phyloP scores from a whole-genome alignment of 257 asterid species.

The Voacanga thouarsii region DNA sequence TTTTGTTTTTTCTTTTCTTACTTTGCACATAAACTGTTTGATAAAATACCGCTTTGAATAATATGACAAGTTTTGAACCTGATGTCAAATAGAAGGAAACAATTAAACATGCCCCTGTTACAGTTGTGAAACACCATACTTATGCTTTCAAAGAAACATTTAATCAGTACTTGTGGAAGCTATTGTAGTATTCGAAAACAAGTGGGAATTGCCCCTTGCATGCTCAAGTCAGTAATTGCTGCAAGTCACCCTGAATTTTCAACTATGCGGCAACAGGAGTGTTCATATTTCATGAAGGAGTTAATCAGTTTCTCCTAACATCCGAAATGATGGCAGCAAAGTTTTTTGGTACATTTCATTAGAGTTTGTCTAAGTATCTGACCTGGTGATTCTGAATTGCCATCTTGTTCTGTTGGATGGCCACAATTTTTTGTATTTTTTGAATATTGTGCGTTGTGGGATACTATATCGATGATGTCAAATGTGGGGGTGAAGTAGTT shows the following conservation, averaged over 20 bases:
- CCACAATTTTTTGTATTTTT: neutral
- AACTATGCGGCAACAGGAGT: constrained; percentile 95
- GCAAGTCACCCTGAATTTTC: constrained; percentile 99
- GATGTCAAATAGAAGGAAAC: no score
- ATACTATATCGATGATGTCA: neutral
- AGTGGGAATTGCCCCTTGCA: constrained; percentile 94
- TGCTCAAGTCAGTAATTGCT: constrained; percentile 97
- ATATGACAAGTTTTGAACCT: no score
- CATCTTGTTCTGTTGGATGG: neutral
- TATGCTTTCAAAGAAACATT: no score
- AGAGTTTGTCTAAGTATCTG: neutral
- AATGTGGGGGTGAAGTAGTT: no score
- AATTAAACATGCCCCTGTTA: no score
- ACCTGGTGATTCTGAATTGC: neutral
- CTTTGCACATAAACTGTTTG: no score
- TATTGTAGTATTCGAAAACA: constrained; percentile 92
- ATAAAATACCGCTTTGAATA: no score
- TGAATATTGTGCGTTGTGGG: neutral
- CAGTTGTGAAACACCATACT: no score
- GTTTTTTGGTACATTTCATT: neutral
- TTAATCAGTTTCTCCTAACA: constrained; percentile 1
- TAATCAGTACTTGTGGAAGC: no score
- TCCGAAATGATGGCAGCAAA: neutral
- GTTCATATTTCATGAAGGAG: neutral
- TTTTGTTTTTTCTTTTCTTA: no score